These are phyloP conservation scores for Xanthoparmelia taractica DNA, from an alignment of 495 filamentous ascomycete species.

Conservation along the genomic window DNA sequence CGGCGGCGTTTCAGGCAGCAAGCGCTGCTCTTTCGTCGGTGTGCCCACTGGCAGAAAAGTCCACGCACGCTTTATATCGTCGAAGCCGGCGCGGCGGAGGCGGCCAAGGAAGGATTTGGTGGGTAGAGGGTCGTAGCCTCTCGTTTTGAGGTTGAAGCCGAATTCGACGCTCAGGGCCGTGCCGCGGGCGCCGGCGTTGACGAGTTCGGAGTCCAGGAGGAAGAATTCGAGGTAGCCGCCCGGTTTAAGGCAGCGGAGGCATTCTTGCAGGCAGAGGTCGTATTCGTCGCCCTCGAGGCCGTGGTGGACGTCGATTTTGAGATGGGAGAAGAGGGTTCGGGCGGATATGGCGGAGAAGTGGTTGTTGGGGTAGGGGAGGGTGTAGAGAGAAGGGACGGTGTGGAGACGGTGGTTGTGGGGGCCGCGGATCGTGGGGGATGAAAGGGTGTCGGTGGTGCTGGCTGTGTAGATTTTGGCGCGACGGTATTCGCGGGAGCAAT, in stretches of 20 bases:
- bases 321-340: slow-evolving; percentile 72
- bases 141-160: slow-evolving; percentile 73
- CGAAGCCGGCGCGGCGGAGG: slow-evolving; percentile 66
- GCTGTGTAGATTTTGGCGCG: slow-evolving; percentile 82
- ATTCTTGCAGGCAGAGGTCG: slow-evolving; percentile 75
- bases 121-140: slow-evolving; percentile 78
- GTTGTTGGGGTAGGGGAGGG: slow-evolving; percentile 76
- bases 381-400: slow-evolving; percentile 62
- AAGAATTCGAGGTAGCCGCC: slow-evolving; percentile 88
- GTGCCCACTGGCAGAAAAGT: slow-evolving; percentile 80
- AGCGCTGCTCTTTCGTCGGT: slow-evolving; percentile 40
- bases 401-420: slow-evolving; percentile 82
- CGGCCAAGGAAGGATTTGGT: slow-evolving; percentile 71
- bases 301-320: slow-evolving; percentile 54
- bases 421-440: slow-evolving; percentile 64
- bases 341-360: slow-evolving; percentile 91
- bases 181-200: slow-evolving; percentile 68
- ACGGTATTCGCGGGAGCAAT: slow-evolving; percentile 74
- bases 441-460: slow-evolving; percentile 55
- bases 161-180: slow-evolving; percentile 83
- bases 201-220: slow-evolving; percentile 79
- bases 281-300: slow-evolving; percentile 69
- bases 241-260: slow-evolving; percentile 82
- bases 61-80: slow-evolving; percentile 77
- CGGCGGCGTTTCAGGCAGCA: slow-evolving; percentile 45